Evolutionary conservation across 352 stramenopile genomes (phyloP), one percentile per base, ranked within the genome.

Genomic region (Phytophthora pseudosyringae): DNA sequence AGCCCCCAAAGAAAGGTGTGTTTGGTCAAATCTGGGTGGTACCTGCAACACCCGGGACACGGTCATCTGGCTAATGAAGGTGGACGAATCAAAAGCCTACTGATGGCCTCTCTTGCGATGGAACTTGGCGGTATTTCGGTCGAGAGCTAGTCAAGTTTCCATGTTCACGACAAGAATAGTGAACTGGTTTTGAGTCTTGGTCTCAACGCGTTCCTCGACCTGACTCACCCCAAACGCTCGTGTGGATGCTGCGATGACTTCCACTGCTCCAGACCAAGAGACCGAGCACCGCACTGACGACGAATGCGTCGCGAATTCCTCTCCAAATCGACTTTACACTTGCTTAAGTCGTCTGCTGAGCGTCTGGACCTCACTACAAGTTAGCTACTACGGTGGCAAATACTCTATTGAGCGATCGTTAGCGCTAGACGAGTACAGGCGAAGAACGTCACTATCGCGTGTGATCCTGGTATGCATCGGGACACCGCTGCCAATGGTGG

Each of bases 401-500:
- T 69, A 66, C 21, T 69, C 65, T 0, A 54, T 73, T 4, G 53
- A 73, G n/a, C 47, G 59, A 13, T 16, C 18, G 11, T 38, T 66
- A 1, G 53, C 59, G 1, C 32, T 73, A 0, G 43, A 62, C 8
- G 16, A 61, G 5, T 70, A 64, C 18, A 57, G 35, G 5, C 59
- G 15, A 5, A 64, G 45, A 1, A 60, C 60, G n/a, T 53, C 53
- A 18, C 18, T 75, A 1, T 39, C 10, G 11, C 60, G 51, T 15
- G 60, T 50, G 9, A 5, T 74, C 0, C 5, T 64, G 1, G 48
- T 71, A 9, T 74, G 60, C 21, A 12, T 66, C 5, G 54, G 41
- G 2, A 60, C 55, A 0, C 60, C 66, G 35, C 0, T 74, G 1
- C 59, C 66, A 3, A 66, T 66, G 53, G 9, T 54, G 0, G n/a